A percentile compares a stretch with the other conserved stretches of the same genome.
Evolutionary conservation across 192 early-diverging fungal species (phyloP).

Genomic region (Umbelopsis isabellina): DNA sequence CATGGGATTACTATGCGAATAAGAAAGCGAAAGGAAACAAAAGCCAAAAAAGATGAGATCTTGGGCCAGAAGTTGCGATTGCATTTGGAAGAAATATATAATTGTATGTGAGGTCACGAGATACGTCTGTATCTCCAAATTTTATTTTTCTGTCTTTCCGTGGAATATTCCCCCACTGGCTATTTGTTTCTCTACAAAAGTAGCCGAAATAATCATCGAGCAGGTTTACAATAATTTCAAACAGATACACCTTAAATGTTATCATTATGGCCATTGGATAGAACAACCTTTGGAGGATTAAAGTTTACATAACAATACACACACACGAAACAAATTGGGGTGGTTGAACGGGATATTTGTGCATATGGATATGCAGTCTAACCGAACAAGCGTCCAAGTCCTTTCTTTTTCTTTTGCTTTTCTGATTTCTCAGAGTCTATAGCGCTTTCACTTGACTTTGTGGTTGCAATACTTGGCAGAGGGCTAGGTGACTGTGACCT

Average conservation of each 20-base stretch:
- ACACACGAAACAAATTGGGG: background rate
- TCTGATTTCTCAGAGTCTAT: slow-evolving; percentile 17
- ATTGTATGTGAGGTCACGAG: background rate
- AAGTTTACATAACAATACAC: too few species aligned
- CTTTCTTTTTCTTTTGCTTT: slow-evolving; percentile 42
- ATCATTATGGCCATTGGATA: too few species aligned
- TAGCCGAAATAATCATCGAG: too few species aligned
- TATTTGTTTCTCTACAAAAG: too few species aligned
- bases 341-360: background rate
- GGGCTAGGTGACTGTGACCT: slow-evolving; percentile 4
- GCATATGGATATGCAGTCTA: slow-evolving; percentile 12
- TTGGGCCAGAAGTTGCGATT: background rate
- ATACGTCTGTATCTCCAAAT: background rate
- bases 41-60: background rate
- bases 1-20: background rate
- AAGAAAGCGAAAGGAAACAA: background rate
- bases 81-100: background rate
- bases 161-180: background rate
- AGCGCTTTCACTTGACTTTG: slow-evolving; percentile 10
- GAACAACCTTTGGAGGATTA: too few species aligned
- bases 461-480: slow-evolving; percentile 2
- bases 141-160: background rate
- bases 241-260: too few species aligned
- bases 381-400: slow-evolving; percentile 37
- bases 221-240: too few species aligned